phyloP scores from a whole-genome alignment of 2,329 filamentous ascomycete genomes.

The Sarocladium strictum region DNA sequence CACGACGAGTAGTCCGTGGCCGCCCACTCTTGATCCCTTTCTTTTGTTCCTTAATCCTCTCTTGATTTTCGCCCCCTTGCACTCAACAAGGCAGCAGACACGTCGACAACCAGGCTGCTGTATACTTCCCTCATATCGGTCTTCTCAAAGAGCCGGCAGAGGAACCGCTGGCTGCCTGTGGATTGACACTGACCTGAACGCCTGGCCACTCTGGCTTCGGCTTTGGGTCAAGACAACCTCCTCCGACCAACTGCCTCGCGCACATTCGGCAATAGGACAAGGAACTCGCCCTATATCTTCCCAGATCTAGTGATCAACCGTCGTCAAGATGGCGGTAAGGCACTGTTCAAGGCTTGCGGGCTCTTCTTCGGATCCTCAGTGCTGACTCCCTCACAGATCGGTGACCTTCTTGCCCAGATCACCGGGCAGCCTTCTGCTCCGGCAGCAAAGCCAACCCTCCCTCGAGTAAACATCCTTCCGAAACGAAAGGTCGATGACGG shows the following conservation, averaged over 20 bases:
- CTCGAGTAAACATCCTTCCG: conserved; percentile 13
- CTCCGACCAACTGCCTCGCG: background rate
- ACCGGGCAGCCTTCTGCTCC: conserved; percentile 38
- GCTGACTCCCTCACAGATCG: conserved; percentile 22
- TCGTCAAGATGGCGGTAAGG: conserved; percentile 12
- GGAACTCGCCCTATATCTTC: no score
- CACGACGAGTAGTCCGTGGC: conserved; percentile 9
- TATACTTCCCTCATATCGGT: background rate
- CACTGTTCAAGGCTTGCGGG: background rate
- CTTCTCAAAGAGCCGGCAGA: background rate
- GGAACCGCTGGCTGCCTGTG: background rate
- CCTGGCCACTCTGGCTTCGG: conserved; percentile 3
- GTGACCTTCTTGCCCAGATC: conserved; percentile 56
- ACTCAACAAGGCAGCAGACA: background rate
- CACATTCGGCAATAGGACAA: no score
- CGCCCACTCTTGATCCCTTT: background rate
- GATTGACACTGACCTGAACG: conserved; percentile 4
- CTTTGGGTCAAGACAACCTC: conserved; percentile 1
- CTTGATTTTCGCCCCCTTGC: background rate
- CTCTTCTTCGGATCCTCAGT: background rate
- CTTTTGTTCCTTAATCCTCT: background rate
- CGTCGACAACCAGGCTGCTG: background rate
- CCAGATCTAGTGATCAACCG: background rate
- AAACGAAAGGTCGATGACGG: conserved; percentile 57
- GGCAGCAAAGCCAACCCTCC: background rate